Evolutionary conservation across 1,139 yeast genomes (phyloP).

Genomic region (Yamadazyma atlantica): DNA sequence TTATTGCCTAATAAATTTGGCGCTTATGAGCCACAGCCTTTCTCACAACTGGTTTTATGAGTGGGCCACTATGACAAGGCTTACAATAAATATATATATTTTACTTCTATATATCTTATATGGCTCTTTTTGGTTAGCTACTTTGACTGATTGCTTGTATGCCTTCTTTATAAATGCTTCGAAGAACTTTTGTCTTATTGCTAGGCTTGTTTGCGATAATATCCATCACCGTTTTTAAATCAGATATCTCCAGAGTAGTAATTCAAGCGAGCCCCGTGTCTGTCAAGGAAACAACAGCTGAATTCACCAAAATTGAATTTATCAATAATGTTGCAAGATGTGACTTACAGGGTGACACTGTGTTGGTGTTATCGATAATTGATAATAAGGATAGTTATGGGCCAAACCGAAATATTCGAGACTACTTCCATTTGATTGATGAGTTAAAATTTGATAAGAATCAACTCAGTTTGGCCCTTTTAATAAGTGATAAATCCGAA

Average conservation of each 20-base stretch:
- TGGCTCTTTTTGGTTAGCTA: no score
- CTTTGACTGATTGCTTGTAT: no score
- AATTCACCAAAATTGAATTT: slow-evolving; percentile 11
- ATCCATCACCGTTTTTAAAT: neutral
- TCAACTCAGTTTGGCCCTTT: slow-evolving; percentile 29
- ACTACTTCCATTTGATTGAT: slow-evolving; percentile 24
- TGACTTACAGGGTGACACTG: slow-evolving; percentile 14
- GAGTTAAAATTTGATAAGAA: slow-evolving; percentile 16
- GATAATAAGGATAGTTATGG: slow-evolving; percentile 32
- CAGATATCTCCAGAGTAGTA: neutral
- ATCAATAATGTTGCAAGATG: slow-evolving; percentile 12
- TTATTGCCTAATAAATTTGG: no score
- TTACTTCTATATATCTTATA: no score
- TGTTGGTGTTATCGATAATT: slow-evolving; percentile 24
- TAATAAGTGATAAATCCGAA: slow-evolving; percentile 27
- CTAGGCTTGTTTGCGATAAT: neutral
- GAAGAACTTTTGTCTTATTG: neutral
- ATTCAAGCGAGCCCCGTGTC: neutral
- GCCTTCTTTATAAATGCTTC: neutral
- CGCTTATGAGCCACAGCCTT: no score
- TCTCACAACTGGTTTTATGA: no score
- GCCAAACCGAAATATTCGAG: slow-evolving; percentile 19
- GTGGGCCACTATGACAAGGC: no score
- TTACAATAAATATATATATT: no score
- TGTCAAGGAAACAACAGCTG: neutral